Percentiles rank a stretch among this genome's conserved stretches.
Evolutionary conservation across 495 filamentous ascomycete genomes (phyloP).

Genomic region (Neurospora sp.): DNA sequence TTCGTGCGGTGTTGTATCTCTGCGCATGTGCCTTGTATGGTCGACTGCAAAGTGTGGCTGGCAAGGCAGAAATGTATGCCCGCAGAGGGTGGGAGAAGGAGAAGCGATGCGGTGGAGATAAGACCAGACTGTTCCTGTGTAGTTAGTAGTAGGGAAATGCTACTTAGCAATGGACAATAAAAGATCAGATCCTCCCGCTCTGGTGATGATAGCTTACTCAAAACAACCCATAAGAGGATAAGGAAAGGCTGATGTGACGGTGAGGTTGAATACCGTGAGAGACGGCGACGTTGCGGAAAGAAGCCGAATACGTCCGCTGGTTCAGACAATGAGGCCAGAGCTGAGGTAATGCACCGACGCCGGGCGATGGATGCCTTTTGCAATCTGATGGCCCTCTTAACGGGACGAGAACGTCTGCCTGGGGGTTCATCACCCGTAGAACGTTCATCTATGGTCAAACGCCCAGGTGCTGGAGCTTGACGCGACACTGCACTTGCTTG

Average conservation of each 20-base stretch:
- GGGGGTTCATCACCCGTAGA: neutral
- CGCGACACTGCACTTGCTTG: constrained; percentile 11
- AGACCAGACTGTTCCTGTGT: neutral
- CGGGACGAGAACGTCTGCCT: neutral
- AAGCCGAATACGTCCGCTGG: neutral
- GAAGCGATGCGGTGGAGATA: neutral
- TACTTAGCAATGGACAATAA: neutral
- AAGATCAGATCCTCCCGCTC: neutral
- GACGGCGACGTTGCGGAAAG: neutral
- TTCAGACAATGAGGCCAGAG: neutral
- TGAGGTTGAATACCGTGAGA: neutral
- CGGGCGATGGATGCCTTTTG: neutral
- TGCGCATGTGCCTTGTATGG: neutral
- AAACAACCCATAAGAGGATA: neutral
- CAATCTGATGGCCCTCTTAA: neutral
- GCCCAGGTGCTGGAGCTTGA: neutral
- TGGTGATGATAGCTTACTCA: neutral
- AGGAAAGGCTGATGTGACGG: neutral
- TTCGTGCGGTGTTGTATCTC: neutral
- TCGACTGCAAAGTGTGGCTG: neutral
- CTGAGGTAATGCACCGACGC: neutral
- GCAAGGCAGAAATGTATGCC: neutral
- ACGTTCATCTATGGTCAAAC: neutral
- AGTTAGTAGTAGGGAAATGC: neutral
- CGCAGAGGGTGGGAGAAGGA: neutral